These are phyloP conservation scores for Sanghuangporus weigelae DNA, from an alignment of 1,284 basidiomycete species.

Conservation along the genomic window DNA sequence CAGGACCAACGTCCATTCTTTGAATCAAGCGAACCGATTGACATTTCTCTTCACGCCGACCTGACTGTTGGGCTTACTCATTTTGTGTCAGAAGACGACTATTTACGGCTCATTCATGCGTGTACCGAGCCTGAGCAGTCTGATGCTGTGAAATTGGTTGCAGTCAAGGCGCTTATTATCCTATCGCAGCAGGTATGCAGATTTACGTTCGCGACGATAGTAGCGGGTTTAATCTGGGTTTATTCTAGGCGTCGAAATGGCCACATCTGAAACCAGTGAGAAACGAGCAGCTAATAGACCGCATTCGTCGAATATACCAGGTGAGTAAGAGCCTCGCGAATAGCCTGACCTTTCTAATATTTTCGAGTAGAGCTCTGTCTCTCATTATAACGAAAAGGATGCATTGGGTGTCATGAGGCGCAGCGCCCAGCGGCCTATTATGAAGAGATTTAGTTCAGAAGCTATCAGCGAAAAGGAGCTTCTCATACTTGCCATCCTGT, in stretches of 20 bases:
- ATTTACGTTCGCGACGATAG: neutral
- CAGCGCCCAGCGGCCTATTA: conserved; percentile 51
- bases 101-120: conserved; percentile 50
- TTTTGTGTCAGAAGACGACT: conserved; percentile 59
- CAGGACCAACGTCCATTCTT: conserved; percentile 59
- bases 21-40: conserved; percentile 66
- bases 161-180: conserved; percentile 62
- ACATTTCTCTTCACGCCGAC: conserved; percentile 76
- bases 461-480: conserved; percentile 61
- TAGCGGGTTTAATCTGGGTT: neutral
- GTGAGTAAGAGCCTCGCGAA: conserved; percentile 31
- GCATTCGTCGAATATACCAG: conserved; percentile 51
- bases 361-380: conserved; percentile 39
- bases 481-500: conserved; percentile 56
- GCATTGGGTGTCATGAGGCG: conserved; percentile 49
- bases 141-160: conserved; percentile 76
- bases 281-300: conserved; percentile 43
- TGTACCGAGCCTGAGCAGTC: conserved; percentile 73
- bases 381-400: conserved; percentile 53
- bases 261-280: conserved; percentile 45
- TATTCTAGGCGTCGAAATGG: conserved; percentile 44
- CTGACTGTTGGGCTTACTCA: conserved; percentile 69
- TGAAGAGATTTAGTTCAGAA: conserved; percentile 50
- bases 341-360: conserved; percentile 17
- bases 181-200: conserved; percentile 25